Evolutionary conservation across 1,139 yeast genomes (phyloP).

Genomic region (Pichia sp.): DNA sequence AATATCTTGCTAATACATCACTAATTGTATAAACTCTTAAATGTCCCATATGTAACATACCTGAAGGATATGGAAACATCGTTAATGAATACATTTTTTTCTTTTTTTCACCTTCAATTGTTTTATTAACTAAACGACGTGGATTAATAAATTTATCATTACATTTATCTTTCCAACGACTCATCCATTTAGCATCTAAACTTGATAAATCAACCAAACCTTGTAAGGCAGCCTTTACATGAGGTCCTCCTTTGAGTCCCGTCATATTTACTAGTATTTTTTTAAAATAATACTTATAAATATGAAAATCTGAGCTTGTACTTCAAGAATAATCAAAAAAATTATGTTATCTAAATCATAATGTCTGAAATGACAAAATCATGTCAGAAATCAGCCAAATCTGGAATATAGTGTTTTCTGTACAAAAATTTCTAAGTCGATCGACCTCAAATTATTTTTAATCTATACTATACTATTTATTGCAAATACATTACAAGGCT

Average conservation of each 20-base stretch:
- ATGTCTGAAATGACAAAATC: no score
- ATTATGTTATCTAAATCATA: no score
- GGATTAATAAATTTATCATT: constrained; percentile 42
- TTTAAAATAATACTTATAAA: no score
- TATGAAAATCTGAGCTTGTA: no score
- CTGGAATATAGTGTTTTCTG: no score
- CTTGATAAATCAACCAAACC: constrained; percentile 21
- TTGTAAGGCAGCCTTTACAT: constrained; percentile 11
- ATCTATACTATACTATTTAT: no score
- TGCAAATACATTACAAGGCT: no score
- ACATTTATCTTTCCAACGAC: constrained; percentile 42
- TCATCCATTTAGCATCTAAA: constrained; percentile 48
- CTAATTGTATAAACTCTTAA: constrained; percentile 86
- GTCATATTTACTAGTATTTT: background rate
- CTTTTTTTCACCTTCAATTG: constrained; percentile 17
- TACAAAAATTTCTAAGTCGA: no score
- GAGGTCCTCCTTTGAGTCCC: background rate
- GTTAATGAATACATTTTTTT: constrained; percentile 61
- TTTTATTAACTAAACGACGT: constrained; percentile 29
- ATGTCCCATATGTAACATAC: constrained; percentile 88
- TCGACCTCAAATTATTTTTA: no score
- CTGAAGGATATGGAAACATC: constrained; percentile 97
- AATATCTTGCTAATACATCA: constrained; percentile 74
- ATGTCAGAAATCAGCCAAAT: no score
- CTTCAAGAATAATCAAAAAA: no score